Evolutionary conservation across 2,329 filamentous ascomycete genomes (phyloP).

Genomic region (Phoma sp.): DNA sequence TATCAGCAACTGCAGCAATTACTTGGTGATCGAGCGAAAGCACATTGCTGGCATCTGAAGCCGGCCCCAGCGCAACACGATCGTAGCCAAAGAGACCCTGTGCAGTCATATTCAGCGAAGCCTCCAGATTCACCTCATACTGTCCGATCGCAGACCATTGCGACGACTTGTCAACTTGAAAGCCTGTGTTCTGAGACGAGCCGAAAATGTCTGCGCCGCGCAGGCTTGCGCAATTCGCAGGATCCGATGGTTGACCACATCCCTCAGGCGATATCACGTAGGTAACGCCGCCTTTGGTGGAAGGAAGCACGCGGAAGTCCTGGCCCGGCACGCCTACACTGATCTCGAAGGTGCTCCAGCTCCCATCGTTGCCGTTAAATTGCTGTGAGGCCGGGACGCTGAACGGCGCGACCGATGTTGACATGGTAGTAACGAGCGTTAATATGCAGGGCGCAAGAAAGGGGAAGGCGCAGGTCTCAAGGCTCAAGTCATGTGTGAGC

Average conservation of each 20-base stretch:
- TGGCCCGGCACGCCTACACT: constrained; percentile 49
- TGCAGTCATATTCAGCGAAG: constrained; percentile 34
- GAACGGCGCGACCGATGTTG: constrained; percentile 36
- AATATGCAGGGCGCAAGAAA: constrained; percentile 6
- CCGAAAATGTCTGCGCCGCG: constrained; percentile 41
- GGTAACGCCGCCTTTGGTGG: constrained; percentile 42
- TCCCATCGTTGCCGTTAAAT: constrained; percentile 51
- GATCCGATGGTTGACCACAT: constrained; percentile 38
- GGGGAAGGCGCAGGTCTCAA: not conserved
- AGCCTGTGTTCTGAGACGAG: constrained; percentile 39
- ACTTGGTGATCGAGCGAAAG: constrained; percentile 34
- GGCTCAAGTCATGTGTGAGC: constrained; percentile 4
- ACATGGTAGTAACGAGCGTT: constrained; percentile 18
- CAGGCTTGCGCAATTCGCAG: constrained; percentile 34
- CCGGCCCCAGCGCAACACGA: constrained; percentile 33
- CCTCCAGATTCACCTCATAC: constrained; percentile 40
- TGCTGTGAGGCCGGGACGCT: constrained; percentile 40
- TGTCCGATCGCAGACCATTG: constrained; percentile 44
- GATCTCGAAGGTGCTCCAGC: constrained; percentile 52
- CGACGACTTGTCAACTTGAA: constrained; percentile 36
- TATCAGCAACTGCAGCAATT: constrained; percentile 37
- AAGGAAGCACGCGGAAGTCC: constrained; percentile 45
- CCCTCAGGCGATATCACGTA: constrained; percentile 43
- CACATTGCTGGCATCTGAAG: constrained; percentile 18
- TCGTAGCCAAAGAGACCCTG: constrained; percentile 44